A percentile compares a stretch with the other conserved stretches of the same genome.
Conservation (phyloP, 2,329 filamentous ascomycete species). For the Epicoccum sorghinum region DNA sequence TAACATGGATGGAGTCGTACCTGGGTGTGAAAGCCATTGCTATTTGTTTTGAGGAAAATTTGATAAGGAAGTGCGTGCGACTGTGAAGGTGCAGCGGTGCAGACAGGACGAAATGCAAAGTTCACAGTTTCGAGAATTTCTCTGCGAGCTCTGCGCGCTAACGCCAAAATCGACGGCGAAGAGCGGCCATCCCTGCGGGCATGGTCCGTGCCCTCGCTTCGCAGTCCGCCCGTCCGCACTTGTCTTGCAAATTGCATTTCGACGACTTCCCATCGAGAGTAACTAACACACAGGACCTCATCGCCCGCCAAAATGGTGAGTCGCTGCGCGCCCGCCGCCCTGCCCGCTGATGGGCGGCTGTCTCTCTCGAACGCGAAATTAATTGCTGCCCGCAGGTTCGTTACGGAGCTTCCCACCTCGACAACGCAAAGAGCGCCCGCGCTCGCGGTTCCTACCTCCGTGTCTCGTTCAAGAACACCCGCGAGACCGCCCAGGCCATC, state of each 20-base stretch:
- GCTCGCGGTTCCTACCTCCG: slow-evolving; percentile 98
- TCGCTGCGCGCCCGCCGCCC: slow-evolving; percentile 19
- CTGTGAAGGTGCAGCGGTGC: slow-evolving; percentile 4
- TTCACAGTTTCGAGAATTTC: slow-evolving; percentile 15
- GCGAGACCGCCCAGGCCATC: slow-evolving; percentile 99
- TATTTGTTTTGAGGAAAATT: slow-evolving; percentile 3
- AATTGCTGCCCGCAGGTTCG: slow-evolving; percentile 43
- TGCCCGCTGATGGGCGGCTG: neutral
- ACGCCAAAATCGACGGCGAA: slow-evolving; percentile 5
- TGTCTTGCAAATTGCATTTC: slow-evolving; percentile 31
- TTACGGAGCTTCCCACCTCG: slow-evolving; percentile 47
- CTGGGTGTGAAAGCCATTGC: slow-evolving; percentile 41
- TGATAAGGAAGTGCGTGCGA: neutral
- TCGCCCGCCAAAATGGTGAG: slow-evolving; percentile 53
- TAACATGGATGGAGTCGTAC: slow-evolving; percentile 26
- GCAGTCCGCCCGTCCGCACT: slow-evolving; percentile 25
- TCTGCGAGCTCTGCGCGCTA: slow-evolving; percentile 21
- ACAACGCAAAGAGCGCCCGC: slow-evolving; percentile 75
- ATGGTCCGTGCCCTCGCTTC: slow-evolving; percentile 4
- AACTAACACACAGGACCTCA: slow-evolving; percentile 38
- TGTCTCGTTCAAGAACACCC: slow-evolving; percentile 99
- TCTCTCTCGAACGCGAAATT: slow-evolving; percentile 26
- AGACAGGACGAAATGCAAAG: slow-evolving; percentile 4
- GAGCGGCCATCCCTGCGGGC: slow-evolving; percentile 5
- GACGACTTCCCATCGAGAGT: slow-evolving; percentile 25